Conservation (phyloP, 2,329 filamentous ascomycete species). For the Davidsoniella australis region DNA sequence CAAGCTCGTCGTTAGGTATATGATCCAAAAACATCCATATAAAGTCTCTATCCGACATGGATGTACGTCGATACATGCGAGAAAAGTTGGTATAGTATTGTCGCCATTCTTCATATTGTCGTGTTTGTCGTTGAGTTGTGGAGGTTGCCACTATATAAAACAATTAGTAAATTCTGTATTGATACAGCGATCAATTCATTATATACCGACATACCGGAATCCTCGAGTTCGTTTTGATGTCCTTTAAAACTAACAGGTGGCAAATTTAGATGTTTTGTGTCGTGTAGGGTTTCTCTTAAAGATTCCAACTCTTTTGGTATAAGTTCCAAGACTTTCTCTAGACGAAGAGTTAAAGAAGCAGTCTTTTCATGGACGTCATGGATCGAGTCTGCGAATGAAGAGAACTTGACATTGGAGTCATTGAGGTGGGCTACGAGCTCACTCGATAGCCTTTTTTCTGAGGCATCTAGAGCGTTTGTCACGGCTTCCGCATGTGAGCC, state of each 20-base stretch:
- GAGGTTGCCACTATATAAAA: background rate
- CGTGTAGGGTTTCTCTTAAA: slow-evolving; percentile 5
- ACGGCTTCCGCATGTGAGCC: background rate
- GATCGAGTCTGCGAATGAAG: slow-evolving; percentile 2
- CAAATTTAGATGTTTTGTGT: slow-evolving; percentile 2
- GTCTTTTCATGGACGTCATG: slow-evolving; percentile 5
- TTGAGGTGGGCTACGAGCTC: slow-evolving; percentile 8
- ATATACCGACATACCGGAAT: background rate
- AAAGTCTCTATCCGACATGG: slow-evolving; percentile 8
- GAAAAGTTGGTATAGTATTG: slow-evolving; percentile 10
- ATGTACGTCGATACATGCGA: slow-evolving; percentile 9
- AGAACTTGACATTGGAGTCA: slow-evolving; percentile 2
- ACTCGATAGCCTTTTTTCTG: slow-evolving; percentile 4
- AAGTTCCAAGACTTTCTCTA: background rate
- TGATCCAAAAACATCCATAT: slow-evolving; percentile 12
- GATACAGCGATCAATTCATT: too few species aligned
- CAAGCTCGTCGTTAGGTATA: slow-evolving; percentile 9
- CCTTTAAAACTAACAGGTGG: background rate
- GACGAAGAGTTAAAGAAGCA: slow-evolving; percentile 1
- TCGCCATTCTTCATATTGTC: slow-evolving; percentile 10
- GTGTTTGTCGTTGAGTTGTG: slow-evolving; percentile 2
- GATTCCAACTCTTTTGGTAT: slow-evolving; percentile 10
- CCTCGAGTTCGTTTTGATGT: too few species aligned
- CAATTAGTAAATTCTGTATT: background rate
- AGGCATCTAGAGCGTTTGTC: background rate